These are phyloP conservation scores for Tricholoma hemisulphureum DNA, from an alignment of 768 basidiomycete species.

Conservation along the genomic window DNA sequence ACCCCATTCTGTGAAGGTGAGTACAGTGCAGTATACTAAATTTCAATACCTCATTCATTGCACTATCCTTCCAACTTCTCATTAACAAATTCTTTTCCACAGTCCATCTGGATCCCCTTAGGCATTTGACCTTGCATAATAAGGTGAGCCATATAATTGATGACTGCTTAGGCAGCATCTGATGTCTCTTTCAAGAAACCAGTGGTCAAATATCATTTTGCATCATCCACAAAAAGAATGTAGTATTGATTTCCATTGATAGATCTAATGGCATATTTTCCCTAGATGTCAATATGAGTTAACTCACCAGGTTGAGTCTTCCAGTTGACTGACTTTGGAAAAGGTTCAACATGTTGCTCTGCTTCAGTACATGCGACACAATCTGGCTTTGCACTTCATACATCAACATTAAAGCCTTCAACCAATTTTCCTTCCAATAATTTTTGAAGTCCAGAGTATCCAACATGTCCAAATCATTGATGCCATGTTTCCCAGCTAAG, in stretches of 20 bases:
- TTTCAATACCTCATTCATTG: background rate
- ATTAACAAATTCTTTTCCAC: background rate
- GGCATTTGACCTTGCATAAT: background rate
- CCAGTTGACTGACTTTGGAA: constrained; percentile 7
- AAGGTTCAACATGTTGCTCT: background rate
- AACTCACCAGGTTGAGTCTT: too few relatives aligned
- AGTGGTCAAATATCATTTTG: background rate
- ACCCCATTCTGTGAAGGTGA: constrained; percentile 10
- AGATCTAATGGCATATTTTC: background rate
- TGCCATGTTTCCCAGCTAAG: background rate
- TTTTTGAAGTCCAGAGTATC: background rate
- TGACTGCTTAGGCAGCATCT: background rate
- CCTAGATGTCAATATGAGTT: too few relatives aligned
- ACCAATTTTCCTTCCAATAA: background rate
- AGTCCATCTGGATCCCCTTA: background rate
- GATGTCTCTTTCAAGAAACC: background rate
- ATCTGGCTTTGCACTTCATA: background rate
- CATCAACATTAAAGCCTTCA: constrained; percentile 4
- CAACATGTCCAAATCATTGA: constrained; percentile 4
- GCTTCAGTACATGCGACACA: constrained; percentile 6
- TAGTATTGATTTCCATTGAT: background rate
- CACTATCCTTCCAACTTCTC: background rate
- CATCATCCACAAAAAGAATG: background rate
- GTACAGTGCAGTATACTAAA: background rate
- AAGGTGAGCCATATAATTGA: background rate